A percentile compares a stretch with the other conserved stretches of the same genome.
phyloP scores from a whole-genome alignment of 169 alveolate species.

The Cryptosporidium muris region DNA sequence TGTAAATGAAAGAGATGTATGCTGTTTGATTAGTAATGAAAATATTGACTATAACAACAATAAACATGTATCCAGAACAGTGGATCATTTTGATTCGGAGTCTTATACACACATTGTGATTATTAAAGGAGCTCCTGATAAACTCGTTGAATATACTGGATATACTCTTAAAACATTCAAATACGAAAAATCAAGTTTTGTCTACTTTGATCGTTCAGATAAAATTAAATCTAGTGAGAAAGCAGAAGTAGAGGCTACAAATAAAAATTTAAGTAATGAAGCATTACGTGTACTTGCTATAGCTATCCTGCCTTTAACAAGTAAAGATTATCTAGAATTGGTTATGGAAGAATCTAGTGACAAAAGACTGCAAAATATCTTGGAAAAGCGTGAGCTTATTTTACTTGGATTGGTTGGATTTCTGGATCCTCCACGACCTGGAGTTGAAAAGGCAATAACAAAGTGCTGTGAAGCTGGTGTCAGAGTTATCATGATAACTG shows the following conservation, averaged over 20 bases:
- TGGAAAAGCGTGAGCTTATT: conserved; percentile 68
- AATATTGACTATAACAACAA: neutral
- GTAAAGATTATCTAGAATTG: conserved; percentile 76
- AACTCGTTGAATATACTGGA: conserved; percentile 66
- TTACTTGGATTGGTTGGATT: conserved; percentile 87
- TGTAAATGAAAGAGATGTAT: neutral
- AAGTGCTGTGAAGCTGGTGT: conserved; percentile 96
- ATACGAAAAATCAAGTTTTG: conserved; percentile 8
- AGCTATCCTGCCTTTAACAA: conserved; percentile 84
- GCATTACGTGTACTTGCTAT: conserved; percentile 88
- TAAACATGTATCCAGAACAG: conserved; percentile 26
- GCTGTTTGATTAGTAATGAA: conserved; percentile 4
- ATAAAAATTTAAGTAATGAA: conserved; percentile 77
- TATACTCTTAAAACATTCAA: conserved; percentile 29
- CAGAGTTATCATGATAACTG: conserved; percentile 99
- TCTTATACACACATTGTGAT: conserved; percentile 86
- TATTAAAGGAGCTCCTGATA: conserved; percentile 91
- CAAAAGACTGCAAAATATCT: conserved; percentile 79
- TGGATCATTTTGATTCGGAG: conserved; percentile 54
- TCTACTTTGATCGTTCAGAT: conserved; percentile 21
- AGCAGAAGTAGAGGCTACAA: conserved; percentile 70
- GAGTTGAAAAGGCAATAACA: conserved; percentile 96
- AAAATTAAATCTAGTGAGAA: conserved; percentile 31
- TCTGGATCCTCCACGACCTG: conserved; percentile 96
- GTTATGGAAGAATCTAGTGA: conserved; percentile 81